Percentiles rank a stretch among this genome's conserved stretches.
Evolutionary conservation across 345 rosid species (phyloP).

Genomic region (Carallia brachiata): DNA sequence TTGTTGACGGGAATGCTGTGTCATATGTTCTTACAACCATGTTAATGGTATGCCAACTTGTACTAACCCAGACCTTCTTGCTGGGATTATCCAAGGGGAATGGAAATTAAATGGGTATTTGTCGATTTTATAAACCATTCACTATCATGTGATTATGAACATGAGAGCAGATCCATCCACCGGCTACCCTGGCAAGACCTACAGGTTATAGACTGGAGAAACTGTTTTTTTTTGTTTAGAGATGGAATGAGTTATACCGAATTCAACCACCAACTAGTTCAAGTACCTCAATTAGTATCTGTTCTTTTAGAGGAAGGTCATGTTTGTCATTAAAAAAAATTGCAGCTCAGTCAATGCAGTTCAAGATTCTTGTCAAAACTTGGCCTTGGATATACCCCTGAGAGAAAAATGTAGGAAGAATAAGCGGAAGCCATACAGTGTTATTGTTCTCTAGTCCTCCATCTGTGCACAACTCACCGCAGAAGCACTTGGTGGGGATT

Average conservation of each 20-base stretch:
- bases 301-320: constrained; percentile 48
- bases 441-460: constrained; percentile 74
- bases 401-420: constrained; percentile 42
- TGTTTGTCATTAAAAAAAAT: constrained; percentile 44
- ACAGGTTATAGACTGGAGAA: constrained; percentile 86
- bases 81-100: constrained; percentile 68
- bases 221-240: constrained; percentile 70
- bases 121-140: background rate
- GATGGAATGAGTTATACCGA: constrained; percentile 77
- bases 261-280: constrained; percentile 42
- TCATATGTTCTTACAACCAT: constrained; percentile 94
- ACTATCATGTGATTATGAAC: constrained; percentile 42
- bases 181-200: constrained; percentile 87
- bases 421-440: constrained; percentile 66
- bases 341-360: constrained; percentile 59
- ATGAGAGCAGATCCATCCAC: constrained; percentile 72
- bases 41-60: constrained; percentile 90
- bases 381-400: constrained; percentile 48
- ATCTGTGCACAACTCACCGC: constrained; percentile 57
- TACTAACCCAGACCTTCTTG: constrained; percentile 75
- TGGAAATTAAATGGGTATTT: constrained; percentile 88
- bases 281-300: constrained; percentile 55
- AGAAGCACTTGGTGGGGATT: constrained; percentile 64
- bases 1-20: constrained; percentile 92
- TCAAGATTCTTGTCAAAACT: constrained; percentile 41